Evolutionary conservation across 768 basidiomycete species (phyloP).

Genomic region (Macrolepiota fuliginosa): DNA sequence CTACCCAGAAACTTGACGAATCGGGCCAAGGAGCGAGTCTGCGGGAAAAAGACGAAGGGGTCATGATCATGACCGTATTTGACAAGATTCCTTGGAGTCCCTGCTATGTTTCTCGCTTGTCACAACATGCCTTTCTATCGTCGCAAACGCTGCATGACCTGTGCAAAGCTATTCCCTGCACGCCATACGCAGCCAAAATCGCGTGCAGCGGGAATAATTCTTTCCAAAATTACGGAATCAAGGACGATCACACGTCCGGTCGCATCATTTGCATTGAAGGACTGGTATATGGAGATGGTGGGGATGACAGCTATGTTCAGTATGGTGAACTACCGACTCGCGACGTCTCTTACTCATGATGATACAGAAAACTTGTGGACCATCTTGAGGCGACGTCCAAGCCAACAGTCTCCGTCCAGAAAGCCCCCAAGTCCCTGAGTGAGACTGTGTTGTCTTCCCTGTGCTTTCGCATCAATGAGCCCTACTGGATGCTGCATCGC

Average conservation of each 20-base stretch:
- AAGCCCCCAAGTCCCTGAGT: constrained; percentile 40
- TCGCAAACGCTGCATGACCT: constrained; percentile 72
- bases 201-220: constrained; percentile 37
- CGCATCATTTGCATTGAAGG: constrained; percentile 64
- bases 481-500: constrained; percentile 80
- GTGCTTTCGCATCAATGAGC: constrained; percentile 62
- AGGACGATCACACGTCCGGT: constrained; percentile 21
- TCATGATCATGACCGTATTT: constrained; percentile 61
- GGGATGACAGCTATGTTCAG: constrained; percentile 57
- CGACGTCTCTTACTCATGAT: not conserved
- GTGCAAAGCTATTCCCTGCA: constrained; percentile 56
- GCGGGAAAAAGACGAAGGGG: constrained; percentile 32
- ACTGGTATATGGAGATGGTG: constrained; percentile 54
- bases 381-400: constrained; percentile 33
- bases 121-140: constrained; percentile 68
- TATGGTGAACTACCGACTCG: constrained; percentile 17
- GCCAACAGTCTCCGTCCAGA: constrained; percentile 23
- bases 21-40: not conserved
- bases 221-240: constrained; percentile 13
- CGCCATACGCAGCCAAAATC: not conserved
- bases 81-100: constrained; percentile 60
- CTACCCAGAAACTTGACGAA: constrained; percentile 15
- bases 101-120: constrained; percentile 56
- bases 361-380: constrained; percentile 43
- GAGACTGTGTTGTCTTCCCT: constrained; percentile 54